phyloP scores from a whole-genome alignment of 805 yeast genomes.

The Aciculoconidium aculeatum region DNA sequence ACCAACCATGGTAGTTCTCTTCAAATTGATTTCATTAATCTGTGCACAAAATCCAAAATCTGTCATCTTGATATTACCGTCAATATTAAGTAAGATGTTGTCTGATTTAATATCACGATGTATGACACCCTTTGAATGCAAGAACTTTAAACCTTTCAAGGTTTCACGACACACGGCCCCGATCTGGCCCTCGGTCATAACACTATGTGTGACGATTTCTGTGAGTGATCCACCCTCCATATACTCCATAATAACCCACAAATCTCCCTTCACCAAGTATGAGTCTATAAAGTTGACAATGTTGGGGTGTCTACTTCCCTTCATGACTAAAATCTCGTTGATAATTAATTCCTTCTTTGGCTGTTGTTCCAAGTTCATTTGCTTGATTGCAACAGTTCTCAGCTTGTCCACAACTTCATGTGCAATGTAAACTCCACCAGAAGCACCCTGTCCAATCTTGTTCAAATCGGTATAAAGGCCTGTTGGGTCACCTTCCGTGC shows the following conservation, averaged over 20 bases:
- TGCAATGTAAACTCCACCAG: constrained; percentile 95
- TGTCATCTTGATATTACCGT: constrained; percentile 88
- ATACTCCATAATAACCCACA: constrained; percentile 98
- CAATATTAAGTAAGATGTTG: constrained; percentile 74
- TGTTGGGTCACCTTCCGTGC: constrained; percentile 82
- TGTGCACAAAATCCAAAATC: constrained; percentile 98
- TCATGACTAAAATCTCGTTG: constrained; percentile 94
- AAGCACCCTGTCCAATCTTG: constrained; percentile 97
- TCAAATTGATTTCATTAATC: constrained; percentile 60
- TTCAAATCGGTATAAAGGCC: constrained; percentile 58
- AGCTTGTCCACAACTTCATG: constrained; percentile 47
- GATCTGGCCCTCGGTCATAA: constrained; percentile 90
- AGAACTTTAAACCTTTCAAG: constrained; percentile 73
- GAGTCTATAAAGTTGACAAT: constrained; percentile 93
- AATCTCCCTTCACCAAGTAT: constrained; percentile 59
- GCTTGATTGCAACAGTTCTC: constrained; percentile 84
- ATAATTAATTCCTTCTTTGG: constrained; percentile 94
- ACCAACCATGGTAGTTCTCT: constrained; percentile 98
- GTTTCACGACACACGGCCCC: constrained; percentile 94
- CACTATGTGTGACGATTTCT: constrained; percentile 86
- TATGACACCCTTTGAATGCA: constrained; percentile 88
- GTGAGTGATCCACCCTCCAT: constrained; percentile 99
- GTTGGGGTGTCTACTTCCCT: constrained; percentile 80
- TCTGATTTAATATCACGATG: constrained; percentile 97
- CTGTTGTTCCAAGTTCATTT: constrained; percentile 90